Evolutionary conservation across 2,329 filamentous ascomycete species (phyloP).

Genomic region (Sclerotinia borealis): DNA sequence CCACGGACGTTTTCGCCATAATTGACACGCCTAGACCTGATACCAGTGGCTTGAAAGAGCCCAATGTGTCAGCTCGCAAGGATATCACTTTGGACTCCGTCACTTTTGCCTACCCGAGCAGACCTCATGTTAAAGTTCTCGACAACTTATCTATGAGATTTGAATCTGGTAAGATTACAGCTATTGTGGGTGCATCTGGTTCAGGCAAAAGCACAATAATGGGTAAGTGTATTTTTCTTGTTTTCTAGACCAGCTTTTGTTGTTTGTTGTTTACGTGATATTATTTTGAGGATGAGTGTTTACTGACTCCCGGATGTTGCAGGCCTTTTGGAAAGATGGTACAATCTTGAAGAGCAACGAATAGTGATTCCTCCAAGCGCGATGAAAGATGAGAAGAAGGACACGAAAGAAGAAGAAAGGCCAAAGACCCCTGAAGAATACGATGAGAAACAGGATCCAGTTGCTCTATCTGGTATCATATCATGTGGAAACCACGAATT

Average conservation of each 20-base stretch:
- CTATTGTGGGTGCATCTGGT: conserved; percentile 40
- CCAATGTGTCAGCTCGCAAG: conserved; percentile 41
- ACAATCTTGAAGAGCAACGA: conserved; percentile 25
- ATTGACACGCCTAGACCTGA: conserved; percentile 33
- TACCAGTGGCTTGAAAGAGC: conserved; percentile 37
- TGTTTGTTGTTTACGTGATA: too few relatives aligned
- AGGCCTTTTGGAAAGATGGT: conserved; percentile 38
- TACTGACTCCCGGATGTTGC: not conserved
- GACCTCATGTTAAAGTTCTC: conserved; percentile 31
- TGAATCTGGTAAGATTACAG: conserved; percentile 35
- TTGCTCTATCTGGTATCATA: conserved; percentile 48
- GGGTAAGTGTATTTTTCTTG: conserved; percentile 6
- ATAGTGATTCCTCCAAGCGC: conserved; percentile 12
- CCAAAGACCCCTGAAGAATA: conserved; percentile 25
- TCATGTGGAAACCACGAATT: conserved; percentile 48
- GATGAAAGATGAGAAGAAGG: conserved; percentile 28
- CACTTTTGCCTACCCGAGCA: conserved; percentile 33
- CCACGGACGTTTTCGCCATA: conserved; percentile 33
- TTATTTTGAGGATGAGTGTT: not conserved
- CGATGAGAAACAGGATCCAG: conserved; percentile 22
- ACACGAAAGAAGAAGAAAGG: conserved; percentile 36
- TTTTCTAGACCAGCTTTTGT: too few relatives aligned
- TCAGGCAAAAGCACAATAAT: conserved; percentile 39
- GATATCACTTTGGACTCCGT: conserved; percentile 32
- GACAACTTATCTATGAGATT: conserved; percentile 31